Conservation (phyloP, 1,139 yeast genomes). For the Blastobotrys persicus region DNA sequence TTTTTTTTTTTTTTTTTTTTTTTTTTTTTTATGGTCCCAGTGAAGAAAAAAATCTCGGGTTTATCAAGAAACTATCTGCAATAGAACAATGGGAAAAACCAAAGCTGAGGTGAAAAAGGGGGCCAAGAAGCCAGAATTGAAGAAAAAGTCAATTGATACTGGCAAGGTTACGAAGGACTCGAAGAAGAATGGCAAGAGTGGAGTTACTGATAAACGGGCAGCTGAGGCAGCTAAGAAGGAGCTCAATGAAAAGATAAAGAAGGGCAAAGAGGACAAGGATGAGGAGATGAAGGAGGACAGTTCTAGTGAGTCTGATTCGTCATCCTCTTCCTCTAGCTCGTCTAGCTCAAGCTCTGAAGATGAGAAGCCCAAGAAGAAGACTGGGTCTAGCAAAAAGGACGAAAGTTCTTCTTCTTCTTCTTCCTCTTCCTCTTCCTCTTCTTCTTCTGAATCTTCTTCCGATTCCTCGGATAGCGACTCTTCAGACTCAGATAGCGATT, state of each 20-base stretch:
- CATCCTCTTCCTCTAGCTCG: slow-evolving; percentile 33
- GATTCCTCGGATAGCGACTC: slow-evolving; percentile 23
- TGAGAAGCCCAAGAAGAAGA: slow-evolving; percentile 16
- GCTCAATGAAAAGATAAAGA: slow-evolving; percentile 27
- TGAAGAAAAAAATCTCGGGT: neutral
- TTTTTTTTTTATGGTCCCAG: slow-evolving; percentile 11
- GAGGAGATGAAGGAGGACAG: slow-evolving; percentile 27
- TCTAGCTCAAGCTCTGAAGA: slow-evolving; percentile 32
- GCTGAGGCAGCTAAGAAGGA: slow-evolving; percentile 25
- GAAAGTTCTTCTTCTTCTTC: slow-evolving; percentile 26
- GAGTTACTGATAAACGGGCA: neutral
- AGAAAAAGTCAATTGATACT: slow-evolving; percentile 29
- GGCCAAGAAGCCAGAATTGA: slow-evolving; percentile 32
- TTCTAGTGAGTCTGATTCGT: slow-evolving; percentile 31
- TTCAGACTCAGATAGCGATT: slow-evolving; percentile 30
- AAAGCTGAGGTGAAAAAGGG: slow-evolving; percentile 31
- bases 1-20: slow-evolving; percentile 7
- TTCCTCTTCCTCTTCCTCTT: slow-evolving; percentile 28
- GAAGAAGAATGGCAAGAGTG: slow-evolving; percentile 12
- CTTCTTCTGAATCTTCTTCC: slow-evolving; percentile 19
- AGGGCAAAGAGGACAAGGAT: slow-evolving; percentile 31
- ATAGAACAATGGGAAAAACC: slow-evolving; percentile 19
- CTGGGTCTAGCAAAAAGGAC: slow-evolving; percentile 19
- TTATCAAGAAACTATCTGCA: slow-evolving; percentile 6
- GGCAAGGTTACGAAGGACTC: slow-evolving; percentile 15